Evolutionary conservation across 805 yeast genomes (phyloP).

Genomic region (Kodamaea sagamina): DNA sequence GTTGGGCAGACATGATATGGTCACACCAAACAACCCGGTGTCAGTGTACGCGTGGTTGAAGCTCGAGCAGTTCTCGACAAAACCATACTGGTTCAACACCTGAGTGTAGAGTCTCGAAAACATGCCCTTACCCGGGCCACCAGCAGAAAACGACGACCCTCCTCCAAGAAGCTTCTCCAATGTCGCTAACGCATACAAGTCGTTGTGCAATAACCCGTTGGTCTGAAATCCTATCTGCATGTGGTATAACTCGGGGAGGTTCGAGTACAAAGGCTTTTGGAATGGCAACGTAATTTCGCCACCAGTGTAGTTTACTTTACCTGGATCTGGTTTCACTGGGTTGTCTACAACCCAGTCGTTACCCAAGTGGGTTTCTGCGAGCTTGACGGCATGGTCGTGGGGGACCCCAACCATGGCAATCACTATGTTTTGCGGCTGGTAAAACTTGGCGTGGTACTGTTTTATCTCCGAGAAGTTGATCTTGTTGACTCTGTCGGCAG

Average conservation of each 20-base stretch:
- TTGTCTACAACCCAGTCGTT: slow-evolving; percentile 42
- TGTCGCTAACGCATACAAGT: slow-evolving; percentile 86
- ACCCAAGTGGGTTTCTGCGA: slow-evolving; percentile 65
- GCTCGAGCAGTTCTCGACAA: slow-evolving; percentile 82
- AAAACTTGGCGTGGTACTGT: slow-evolving; percentile 64
- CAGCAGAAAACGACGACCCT: slow-evolving; percentile 96
- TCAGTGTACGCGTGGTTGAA: slow-evolving; percentile 90
- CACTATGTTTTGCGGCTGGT: slow-evolving; percentile 78
- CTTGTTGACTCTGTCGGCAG: slow-evolving; percentile 60
- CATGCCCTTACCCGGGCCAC: slow-evolving; percentile 99
- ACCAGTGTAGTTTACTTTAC: slow-evolving; percentile 62
- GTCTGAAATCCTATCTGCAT: slow-evolving; percentile 89
- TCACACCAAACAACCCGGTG: slow-evolving; percentile 88
- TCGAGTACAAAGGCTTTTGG: slow-evolving; percentile 42
- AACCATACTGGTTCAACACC: slow-evolving; percentile 88
- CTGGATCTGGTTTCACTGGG: slow-evolving; percentile 37
- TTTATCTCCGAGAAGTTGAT: slow-evolving; percentile 56
- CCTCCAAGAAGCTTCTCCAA: slow-evolving; percentile 92
- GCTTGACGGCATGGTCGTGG: slow-evolving; percentile 64
- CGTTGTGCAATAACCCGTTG: slow-evolving; percentile 76
- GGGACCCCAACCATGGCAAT: slow-evolving; percentile 87
- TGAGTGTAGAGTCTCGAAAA: slow-evolving; percentile 90
- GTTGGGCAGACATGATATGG: slow-evolving; percentile 80
- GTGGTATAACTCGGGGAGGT: slow-evolving; percentile 78
- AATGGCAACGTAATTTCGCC: slow-evolving; percentile 43